phyloP scores from a whole-genome alignment of 345 rosid genomes.

The Sonneratia caseolaris region DNA sequence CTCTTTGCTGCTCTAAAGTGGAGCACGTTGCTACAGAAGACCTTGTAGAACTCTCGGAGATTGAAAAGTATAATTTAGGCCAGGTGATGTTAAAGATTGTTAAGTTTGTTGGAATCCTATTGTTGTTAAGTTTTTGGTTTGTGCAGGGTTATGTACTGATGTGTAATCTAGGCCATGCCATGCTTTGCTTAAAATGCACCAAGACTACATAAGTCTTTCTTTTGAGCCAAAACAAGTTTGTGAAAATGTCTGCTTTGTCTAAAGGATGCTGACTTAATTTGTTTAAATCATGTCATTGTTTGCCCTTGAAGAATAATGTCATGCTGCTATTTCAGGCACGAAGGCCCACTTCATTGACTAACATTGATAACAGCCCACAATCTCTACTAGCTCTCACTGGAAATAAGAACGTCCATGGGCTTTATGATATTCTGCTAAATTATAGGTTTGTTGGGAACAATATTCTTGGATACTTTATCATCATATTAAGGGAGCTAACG shows the following conservation, averaged over 20 bases:
- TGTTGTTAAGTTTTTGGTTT: background rate
- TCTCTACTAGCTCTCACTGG: slow-evolving; percentile 73
- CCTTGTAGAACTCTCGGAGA: slow-evolving; percentile 86
- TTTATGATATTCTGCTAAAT: slow-evolving; percentile 80
- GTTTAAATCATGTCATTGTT: background rate
- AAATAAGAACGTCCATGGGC: slow-evolving; percentile 53
- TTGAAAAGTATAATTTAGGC: slow-evolving; percentile 85
- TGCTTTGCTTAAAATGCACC: background rate
- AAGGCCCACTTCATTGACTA: slow-evolving; percentile 36
- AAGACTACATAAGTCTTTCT: background rate
- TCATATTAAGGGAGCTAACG: background rate
- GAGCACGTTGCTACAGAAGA: slow-evolving; percentile 75
- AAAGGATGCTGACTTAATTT: background rate
- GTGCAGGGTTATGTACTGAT: background rate
- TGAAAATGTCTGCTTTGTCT: background rate
- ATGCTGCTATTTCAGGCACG: slow-evolving; percentile 45
- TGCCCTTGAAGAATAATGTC: background rate
- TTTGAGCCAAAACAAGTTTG: background rate
- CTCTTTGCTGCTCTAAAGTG: slow-evolving; percentile 76
- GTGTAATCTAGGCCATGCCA: too few species aligned
- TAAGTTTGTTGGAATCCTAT: background rate
- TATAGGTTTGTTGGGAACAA: slow-evolving; percentile 39
- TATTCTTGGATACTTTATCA: background rate
- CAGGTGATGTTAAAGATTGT: slow-evolving; percentile 40
- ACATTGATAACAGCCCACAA: slow-evolving; percentile 72